Conservation (phyloP, 768 basidiomycete genomes). For the Chalciporus piperatus region DNA sequence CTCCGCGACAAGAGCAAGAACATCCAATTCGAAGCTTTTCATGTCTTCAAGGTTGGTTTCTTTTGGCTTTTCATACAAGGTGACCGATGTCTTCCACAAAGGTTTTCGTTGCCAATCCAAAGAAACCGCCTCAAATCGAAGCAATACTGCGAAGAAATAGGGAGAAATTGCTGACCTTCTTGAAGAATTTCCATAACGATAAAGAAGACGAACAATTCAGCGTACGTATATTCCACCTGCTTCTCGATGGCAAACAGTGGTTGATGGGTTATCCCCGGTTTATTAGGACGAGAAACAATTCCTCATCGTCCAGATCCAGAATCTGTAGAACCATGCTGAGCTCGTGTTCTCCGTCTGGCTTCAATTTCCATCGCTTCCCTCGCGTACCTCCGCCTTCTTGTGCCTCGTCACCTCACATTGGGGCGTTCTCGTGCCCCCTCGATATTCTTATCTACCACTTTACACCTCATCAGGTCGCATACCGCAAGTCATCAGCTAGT, state of each 20-base stretch:
- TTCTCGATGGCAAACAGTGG: background rate
- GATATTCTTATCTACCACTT: slow-evolving; percentile 8
- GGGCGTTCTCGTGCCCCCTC: background rate
- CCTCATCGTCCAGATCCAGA: slow-evolving; percentile 88
- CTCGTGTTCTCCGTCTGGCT: background rate
- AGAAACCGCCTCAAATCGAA: slow-evolving; percentile 96
- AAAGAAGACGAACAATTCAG: slow-evolving; percentile 99
- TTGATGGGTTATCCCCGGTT: slow-evolving; percentile 1
- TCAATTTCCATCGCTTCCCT: background rate
- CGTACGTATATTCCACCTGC: slow-evolving; percentile 37
- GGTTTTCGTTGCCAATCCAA: slow-evolving; percentile 99
- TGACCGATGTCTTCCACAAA: slow-evolving; percentile 21
- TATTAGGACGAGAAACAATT: slow-evolving; percentile 90
- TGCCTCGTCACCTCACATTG: background rate
- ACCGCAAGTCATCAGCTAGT: background rate
- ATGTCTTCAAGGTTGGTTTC: slow-evolving; percentile 92
- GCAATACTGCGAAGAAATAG: slow-evolving; percentile 88
- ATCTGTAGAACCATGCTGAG: slow-evolving; percentile 42
- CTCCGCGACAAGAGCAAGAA: slow-evolving; percentile 98
- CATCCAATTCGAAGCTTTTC: slow-evolving; percentile 99
- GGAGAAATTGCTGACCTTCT: slow-evolving; percentile 86
- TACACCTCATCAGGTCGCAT: background rate
- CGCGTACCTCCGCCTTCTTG: background rate
- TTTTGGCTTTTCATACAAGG: background rate
- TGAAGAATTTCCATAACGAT: slow-evolving; percentile 95